Conservation (phyloP, 306 rosid species). For the Trifolium fragiferum region DNA sequence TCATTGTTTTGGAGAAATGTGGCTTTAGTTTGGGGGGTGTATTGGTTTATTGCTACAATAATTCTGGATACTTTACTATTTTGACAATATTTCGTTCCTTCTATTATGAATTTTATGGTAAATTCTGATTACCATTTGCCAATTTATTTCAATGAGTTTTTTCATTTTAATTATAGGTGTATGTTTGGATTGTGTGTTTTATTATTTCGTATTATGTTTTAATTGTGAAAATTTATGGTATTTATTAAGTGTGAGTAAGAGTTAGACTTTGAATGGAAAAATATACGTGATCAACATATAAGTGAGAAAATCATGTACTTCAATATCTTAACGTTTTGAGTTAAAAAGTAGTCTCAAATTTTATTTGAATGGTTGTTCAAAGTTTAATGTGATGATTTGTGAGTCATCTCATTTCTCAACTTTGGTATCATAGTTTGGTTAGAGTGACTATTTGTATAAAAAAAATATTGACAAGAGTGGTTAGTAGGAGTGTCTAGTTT, state of each 20-base stretch:
- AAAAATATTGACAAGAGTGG: too few species aligned
- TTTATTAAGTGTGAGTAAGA: not conserved
- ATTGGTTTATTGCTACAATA: not conserved
- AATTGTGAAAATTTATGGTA: not conserved
- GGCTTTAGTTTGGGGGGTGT: conserved; percentile 1
- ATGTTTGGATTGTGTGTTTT: not conserved
- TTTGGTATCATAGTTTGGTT: too few species aligned
- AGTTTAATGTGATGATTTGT: not conserved
- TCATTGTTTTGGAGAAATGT: conserved; percentile 43
- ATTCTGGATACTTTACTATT: not conserved
- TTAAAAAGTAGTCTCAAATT: not conserved
- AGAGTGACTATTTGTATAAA: too few species aligned
- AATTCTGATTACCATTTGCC: not conserved
- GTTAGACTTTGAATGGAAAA: too few species aligned
- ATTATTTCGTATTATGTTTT: not conserved
- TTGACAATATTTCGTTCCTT: not conserved
- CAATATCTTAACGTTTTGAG: not conserved
- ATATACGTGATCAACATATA: not conserved
- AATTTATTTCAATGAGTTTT: not conserved
- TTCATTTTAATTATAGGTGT: not conserved
- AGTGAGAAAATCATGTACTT: not conserved
- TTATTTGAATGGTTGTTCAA: too few species aligned
- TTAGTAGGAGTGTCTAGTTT: too few species aligned
- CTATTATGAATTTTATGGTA: not conserved
- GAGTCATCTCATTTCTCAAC: too few species aligned